Base-by-base conservation (phyloP, 352 stramenopile genomes). In the Proteromonas lacertae region DNA sequence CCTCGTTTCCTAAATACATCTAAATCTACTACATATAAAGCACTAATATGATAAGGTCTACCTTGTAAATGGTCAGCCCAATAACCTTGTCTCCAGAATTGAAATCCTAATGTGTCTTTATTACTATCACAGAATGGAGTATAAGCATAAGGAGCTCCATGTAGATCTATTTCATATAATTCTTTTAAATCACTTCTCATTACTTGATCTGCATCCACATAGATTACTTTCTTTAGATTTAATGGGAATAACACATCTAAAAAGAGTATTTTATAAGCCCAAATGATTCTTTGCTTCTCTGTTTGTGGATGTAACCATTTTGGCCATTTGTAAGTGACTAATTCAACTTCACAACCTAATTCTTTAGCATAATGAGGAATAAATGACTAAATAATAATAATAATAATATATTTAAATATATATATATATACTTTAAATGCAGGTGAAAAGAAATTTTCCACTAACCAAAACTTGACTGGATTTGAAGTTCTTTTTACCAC, bases 251-350 rank as follows among this genome's bases (percentile, higher is more conserved):
- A 55, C 25, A 98, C 86, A 52, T 99, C 88, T 17, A 98, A 51
- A 52, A 99, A 99, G 0, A 99, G 59, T 51, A 99, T 98, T 60
- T 99, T 99, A 64, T 97, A 99, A 12, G 83, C 88, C 88, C 88
- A 99, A 47, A 99, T 98, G 46, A 97, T 93, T 21, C 88, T 64
- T 62, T 99, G 88, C 57, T 98, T 95, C 55, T 96, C 79, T 12
- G 68, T 95, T 53, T 99, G 84, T 38, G 69, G 64, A 25, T 73
- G 68, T 42, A 99, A 51, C 84, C 83, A 99, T 49, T 93, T 80
- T 2, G 84, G 84, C 84, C 84, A 99, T 53, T 96, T 96, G 65
- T 99, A 99, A 22, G 79, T 97, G n/a, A 98, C 81, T 38, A 95
- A n/a, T n/a, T n/a, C n/a, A n/a, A n/a, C n/a, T n/a, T n/a, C n/a